A percentile compares a stretch with the other conserved stretches of the same genome.
Evolutionary conservation across 768 basidiomycete genomes (phyloP).

Genomic region (Tricholoma hemisulphureum): DNA sequence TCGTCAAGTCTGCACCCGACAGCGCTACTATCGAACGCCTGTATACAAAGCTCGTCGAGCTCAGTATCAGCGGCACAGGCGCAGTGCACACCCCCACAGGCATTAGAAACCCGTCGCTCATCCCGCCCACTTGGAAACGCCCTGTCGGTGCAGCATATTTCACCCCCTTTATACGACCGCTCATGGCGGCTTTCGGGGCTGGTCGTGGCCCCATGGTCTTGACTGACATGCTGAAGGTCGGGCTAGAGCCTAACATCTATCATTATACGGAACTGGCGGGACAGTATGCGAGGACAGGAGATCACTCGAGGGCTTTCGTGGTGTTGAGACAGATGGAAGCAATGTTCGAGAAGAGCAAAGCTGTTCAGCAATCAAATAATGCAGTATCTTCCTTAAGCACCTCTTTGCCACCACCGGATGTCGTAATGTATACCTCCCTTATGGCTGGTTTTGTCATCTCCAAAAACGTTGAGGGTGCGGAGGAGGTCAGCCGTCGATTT

Average conservation of each 20-base stretch:
- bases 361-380: not conserved
- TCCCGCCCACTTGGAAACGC: slow-evolving; percentile 30
- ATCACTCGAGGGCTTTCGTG: slow-evolving; percentile 32
- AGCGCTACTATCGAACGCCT: slow-evolving; percentile 31
- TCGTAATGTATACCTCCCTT: slow-evolving; percentile 38
- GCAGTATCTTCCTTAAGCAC: not conserved
- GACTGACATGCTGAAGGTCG: slow-evolving; percentile 50
- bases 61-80: slow-evolving; percentile 13
- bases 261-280: slow-evolving; percentile 52
- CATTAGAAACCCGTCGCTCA: slow-evolving; percentile 18
- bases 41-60: slow-evolving; percentile 43
- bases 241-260: slow-evolving; percentile 44
- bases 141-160: slow-evolving; percentile 38
- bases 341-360: not conserved
- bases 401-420: slow-evolving; percentile 21
- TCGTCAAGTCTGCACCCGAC: slow-evolving; percentile 24
- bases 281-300: slow-evolving; percentile 41
- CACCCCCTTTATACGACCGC: slow-evolving; percentile 49
- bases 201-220: slow-evolving; percentile 39
- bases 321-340: slow-evolving; percentile 45
- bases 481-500: slow-evolving; percentile 28
- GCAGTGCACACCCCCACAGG: slow-evolving; percentile 4
- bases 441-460: slow-evolving; percentile 37
- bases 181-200: slow-evolving; percentile 33
- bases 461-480: slow-evolving; percentile 26